Conservation (phyloP, 1,284 basidiomycete species). For the Marasmius sp. region DNA sequence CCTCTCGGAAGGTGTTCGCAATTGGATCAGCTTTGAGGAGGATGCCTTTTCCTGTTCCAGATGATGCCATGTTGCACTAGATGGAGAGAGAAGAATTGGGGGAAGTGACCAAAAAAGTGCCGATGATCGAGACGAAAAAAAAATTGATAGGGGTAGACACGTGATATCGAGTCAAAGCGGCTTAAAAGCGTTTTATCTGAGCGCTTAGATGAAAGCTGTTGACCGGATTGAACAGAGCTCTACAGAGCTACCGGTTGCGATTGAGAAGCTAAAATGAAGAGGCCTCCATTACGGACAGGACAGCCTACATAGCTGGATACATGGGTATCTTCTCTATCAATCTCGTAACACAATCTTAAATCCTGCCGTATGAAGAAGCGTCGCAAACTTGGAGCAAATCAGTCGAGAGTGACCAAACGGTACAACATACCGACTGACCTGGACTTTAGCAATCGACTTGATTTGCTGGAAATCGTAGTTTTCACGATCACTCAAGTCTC, state of each 20-base stretch:
- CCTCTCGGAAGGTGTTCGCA: constrained; percentile 65
- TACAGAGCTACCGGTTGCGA: no score
- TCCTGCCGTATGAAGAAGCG: constrained; percentile 51
- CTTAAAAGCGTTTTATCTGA: not conserved
- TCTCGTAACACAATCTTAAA: constrained; percentile 34
- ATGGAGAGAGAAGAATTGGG: not conserved
- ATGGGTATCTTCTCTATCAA: not conserved
- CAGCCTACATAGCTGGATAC: no score
- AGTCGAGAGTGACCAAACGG: not conserved
- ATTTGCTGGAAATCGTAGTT: constrained; percentile 84
- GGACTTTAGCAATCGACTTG: constrained; percentile 80
- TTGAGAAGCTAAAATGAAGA: no score
- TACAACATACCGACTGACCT: constrained; percentile 43
- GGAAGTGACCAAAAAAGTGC: no score
- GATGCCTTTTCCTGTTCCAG: constrained; percentile 58
- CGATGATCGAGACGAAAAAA: not conserved
- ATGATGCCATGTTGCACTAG: not conserved
- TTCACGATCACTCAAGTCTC: constrained; percentile 73
- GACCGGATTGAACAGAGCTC: no score
- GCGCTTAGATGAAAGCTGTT: no score
- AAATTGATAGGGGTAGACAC: not conserved
- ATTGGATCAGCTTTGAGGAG: constrained; percentile 76
- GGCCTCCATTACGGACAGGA: no score
- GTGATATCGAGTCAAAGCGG: not conserved
- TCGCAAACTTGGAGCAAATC: constrained; percentile 43